Conservation (phyloP, 1,284 basidiomycete species). For the Xanthoconium separans region DNA sequence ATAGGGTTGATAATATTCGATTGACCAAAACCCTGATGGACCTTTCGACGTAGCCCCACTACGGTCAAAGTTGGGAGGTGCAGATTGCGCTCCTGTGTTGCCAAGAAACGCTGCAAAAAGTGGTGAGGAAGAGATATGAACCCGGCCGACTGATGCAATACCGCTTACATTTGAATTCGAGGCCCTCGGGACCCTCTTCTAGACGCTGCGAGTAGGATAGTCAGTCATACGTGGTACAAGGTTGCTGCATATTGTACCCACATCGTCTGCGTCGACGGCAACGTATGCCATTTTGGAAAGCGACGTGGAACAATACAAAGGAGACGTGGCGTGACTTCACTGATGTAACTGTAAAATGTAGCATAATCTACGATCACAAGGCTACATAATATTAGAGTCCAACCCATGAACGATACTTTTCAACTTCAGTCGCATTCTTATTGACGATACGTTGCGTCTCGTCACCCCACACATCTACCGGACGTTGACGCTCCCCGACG, state of each 20-base stretch:
- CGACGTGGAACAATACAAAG: not conserved
- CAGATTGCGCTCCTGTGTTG: slow-evolving; percentile 19
- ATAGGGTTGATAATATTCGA: slow-evolving; percentile 79
- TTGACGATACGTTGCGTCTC: slow-evolving; percentile 57
- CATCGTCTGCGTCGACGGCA: slow-evolving; percentile 55
- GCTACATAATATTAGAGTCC: slow-evolving; percentile 17
- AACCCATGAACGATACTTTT: slow-evolving; percentile 47
- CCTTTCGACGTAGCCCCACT: slow-evolving; percentile 46
- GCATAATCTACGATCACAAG: no score
- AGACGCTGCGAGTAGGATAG: slow-evolving; percentile 39
- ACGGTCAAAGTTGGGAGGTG: slow-evolving; percentile 44
- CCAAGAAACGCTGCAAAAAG: slow-evolving; percentile 50
- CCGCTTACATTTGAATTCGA: slow-evolving; percentile 59
- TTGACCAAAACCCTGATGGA: slow-evolving; percentile 63
- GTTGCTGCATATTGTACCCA: slow-evolving; percentile 29
- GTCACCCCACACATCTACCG: slow-evolving; percentile 65
- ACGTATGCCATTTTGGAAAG: slow-evolving; percentile 48
- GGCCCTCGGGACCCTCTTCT: slow-evolving; percentile 61
- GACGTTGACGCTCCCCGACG: slow-evolving; percentile 28
- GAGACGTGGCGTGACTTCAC: not conserved
- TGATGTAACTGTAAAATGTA: no score
- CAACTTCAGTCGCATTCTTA: slow-evolving; percentile 50
- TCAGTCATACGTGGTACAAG: not conserved
- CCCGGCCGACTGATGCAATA: slow-evolving; percentile 15
- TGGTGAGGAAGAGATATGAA: not conserved